Percentiles rank a stretch among this genome's conserved stretches.
These are phyloP conservation scores for Aspergillus carbonarius DNA, from an alignment of 2,329 filamentous ascomycete genomes.

Conservation along the genomic window DNA sequence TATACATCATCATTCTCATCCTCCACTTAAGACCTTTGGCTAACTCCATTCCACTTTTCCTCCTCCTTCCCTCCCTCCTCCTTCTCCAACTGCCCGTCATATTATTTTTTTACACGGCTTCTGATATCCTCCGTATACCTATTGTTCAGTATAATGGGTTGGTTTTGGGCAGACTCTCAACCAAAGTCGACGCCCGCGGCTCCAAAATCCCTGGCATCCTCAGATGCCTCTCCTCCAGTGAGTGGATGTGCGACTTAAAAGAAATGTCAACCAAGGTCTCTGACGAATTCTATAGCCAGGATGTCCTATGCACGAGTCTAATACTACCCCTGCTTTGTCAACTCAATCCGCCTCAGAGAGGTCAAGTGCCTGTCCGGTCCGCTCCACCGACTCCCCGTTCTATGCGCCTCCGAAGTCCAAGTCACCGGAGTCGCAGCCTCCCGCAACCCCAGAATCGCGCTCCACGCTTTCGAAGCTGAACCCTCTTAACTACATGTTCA, in stretches of 20 bases:
- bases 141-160: constrained; percentile 57
- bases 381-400: constrained; percentile 53
- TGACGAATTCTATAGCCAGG: constrained; percentile 52
- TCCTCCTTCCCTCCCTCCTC: not conserved
- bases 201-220: constrained; percentile 49
- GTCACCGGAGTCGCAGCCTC: constrained; percentile 32
- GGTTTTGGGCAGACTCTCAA: constrained; percentile 66
- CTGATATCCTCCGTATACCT: constrained; percentile 1
- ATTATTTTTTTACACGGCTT: constrained; percentile 16
- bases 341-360: constrained; percentile 27
- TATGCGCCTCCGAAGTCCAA: constrained; percentile 36
- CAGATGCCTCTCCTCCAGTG: constrained; percentile 57
- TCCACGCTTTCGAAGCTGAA: constrained; percentile 67
- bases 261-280: constrained; percentile 3
- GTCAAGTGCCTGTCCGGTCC: constrained; percentile 45
- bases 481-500: constrained; percentile 94
- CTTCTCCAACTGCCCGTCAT: not conserved
- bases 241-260: constrained; percentile 23
- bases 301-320: constrained; percentile 67
- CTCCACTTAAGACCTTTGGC: not conserved
- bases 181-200: constrained; percentile 41
- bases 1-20: not conserved
- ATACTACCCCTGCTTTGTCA: constrained; percentile 29
- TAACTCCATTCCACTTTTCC: not conserved
- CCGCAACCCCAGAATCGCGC: constrained; percentile 26